Evolutionary conservation across 805 yeast genomes (phyloP), one percentile per base, ranked within the genome.

Genomic region (Maudiozyma turicensis): DNA sequence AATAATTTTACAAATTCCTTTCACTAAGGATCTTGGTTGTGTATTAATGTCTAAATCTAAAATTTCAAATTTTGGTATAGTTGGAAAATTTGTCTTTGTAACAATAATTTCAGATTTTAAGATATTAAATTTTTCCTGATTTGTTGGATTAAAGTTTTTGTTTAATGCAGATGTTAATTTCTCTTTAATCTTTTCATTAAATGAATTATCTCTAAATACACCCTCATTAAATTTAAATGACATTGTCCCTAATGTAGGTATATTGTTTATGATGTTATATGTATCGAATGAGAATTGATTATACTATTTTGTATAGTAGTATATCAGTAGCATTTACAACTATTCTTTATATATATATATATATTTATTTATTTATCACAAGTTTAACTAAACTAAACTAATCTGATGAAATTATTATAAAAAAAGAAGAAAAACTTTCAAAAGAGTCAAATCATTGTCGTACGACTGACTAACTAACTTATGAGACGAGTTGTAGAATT

Each of bases 1-100:
- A 3, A 66, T 54, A 3, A 67, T 53, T 48, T 67, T 67, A 47
- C 67, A 60, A 11, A 67, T 65, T 1, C 67, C 64, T 46, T 67
- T 67, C 2, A 65, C 56, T 26, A 64, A 47, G 8, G 69, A 61
- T 34, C 60, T 58, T 10, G 67, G 63, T 47, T 62, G 63, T 5
- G 62, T 63, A 38, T 59, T 61, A 20, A 62, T 53, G 49, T 64
- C 65, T 44, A 63, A 48, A 52, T 66, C 70, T 41, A 66, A 45
- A n/a, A 63, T 64, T 49, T 63, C 68, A 14, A 63, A 53, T 47
- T 56, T 55, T 2, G 70, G 67, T 32, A 58, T 58, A 8, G 58
- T 55, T 2, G 65, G 62, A 43, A 64, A 63, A 44, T 60, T 50
- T 8, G 65, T 65, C 35, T 60, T 57, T 6, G 57, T 55, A 6